phyloP scores from a whole-genome alignment of 306 rosid species.

The Vicia faba region DNA sequence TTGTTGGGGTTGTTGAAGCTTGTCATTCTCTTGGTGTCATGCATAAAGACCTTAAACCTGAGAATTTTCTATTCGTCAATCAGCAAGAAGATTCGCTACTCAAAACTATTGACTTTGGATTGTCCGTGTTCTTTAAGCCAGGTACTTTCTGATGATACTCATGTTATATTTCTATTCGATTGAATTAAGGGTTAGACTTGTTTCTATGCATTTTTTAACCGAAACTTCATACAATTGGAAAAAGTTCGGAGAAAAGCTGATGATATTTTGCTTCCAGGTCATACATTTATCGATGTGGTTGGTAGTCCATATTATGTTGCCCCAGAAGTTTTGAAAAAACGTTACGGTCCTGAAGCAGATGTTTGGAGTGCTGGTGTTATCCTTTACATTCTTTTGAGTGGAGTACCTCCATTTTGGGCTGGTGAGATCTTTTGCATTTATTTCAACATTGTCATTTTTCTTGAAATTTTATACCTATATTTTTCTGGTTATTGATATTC shows the following conservation, averaged over 20 bases:
- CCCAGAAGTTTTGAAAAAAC: slow-evolving; percentile 90
- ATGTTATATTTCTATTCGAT: not conserved
- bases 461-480: not conserved
- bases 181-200: not conserved
- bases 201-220: not conserved
- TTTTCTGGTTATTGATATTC: slow-evolving; percentile 20
- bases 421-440: slow-evolving; percentile 55
- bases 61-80: slow-evolving; percentile 87
- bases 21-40: slow-evolving; percentile 95
- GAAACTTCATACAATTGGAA: slow-evolving; percentile 35
- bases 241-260: slow-evolving; percentile 13
- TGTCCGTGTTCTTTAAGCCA: slow-evolving; percentile 93
- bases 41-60: slow-evolving; percentile 98
- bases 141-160: slow-evolving; percentile 60
- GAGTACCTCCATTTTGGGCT: slow-evolving; percentile 99
- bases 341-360: slow-evolving; percentile 94
- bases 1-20: slow-evolving; percentile 93
- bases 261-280: slow-evolving; percentile 61
- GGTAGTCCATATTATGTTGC: slow-evolving; percentile 99
- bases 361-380: slow-evolving; percentile 99
- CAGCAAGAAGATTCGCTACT: slow-evolving; percentile 91
- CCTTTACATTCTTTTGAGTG: slow-evolving; percentile 91
- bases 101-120: slow-evolving; percentile 95
- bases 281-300: slow-evolving; percentile 81
- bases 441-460: slow-evolving; percentile 10